Base-by-base conservation (phyloP, 2,329 filamentous ascomycete species). In the Chrysoporthe cubensis region DNA sequence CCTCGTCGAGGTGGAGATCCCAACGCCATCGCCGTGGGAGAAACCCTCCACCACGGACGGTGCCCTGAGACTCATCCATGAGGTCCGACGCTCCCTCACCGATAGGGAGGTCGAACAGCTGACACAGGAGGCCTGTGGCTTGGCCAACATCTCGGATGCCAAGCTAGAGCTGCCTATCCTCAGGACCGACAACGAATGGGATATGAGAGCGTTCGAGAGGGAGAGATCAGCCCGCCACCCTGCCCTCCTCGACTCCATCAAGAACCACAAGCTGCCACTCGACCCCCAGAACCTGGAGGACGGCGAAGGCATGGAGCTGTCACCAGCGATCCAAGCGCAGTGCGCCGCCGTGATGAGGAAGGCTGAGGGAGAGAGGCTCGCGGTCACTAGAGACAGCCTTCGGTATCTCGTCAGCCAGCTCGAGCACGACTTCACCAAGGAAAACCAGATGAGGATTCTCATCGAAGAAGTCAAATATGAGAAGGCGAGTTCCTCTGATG, bases 271-370 rank as follows among this genome's bases (percentile, higher is more conserved):
- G 14, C 69, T 77, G 9, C 74, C 74, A 9, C 65, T 75, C 8
- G 68, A 75, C 11, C 74, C 74, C 2, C 68, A 63, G 7, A 70
- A 73, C 37, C 34, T 63, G 11, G 69, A 69, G 4, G 68, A 71
- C 9, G 74, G 72, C 5, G 74, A 76, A 66, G 74, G 73, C 2
- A 66, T 76, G 18, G 69, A 72, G 60, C 73, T 76, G 21, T 59
- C 75, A 1, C n/a, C n/a, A 3, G 63, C 13, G 3, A 48, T 67
- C 26, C 56, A 52, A 1, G 43, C 59, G 2, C 34, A 40, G 8
- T 70, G 69, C 18, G 60, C 65, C 2, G 42, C 43, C 1, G 11
- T 73, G 2, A 68, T 73, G 69, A 66, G 56, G 21, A 58, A 26
- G n/a, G 18, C 72, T 0, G 70, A 69, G 21, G 48, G 62, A 4